phyloP scores from a whole-genome alignment of 345 rosid species.

The Garcia nutans region DNA sequence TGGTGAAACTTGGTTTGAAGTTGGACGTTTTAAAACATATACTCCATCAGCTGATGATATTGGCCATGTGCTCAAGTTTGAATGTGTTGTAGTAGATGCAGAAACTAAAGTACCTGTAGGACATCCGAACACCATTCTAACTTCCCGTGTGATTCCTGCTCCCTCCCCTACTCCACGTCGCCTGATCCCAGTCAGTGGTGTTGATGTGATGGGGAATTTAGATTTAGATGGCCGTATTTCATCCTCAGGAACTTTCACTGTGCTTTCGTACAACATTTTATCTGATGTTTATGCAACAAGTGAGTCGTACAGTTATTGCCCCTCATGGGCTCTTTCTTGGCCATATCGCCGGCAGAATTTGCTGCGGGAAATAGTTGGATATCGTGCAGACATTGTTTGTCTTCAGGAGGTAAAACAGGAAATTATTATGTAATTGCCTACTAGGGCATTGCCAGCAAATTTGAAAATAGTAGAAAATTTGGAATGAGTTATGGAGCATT shows the following conservation, averaged over 20 bases:
- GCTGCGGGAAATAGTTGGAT: conserved; percentile 84
- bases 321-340: conserved; percentile 99
- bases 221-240: conserved; percentile 68
- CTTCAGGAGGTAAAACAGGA: conserved; percentile 75
- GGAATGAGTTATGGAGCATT: neutral
- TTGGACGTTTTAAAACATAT: conserved; percentile 83
- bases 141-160: conserved; percentile 97
- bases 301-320: conserved; percentile 85
- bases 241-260: conserved; percentile 78
- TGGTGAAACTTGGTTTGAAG: conserved; percentile 93
- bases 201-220: conserved; percentile 56
- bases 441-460: neutral
- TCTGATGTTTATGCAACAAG: conserved; percentile 74
- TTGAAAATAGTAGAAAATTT: neutral
- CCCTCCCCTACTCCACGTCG: conserved; percentile 91
- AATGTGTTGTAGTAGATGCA: conserved; percentile 82
- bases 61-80: conserved; percentile 90
- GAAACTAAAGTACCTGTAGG: conserved; percentile 72
- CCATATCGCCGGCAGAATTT: conserved; percentile 91
- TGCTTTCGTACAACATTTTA: conserved; percentile 91
- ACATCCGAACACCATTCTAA: conserved; percentile 55
- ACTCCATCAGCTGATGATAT: conserved; percentile 94
- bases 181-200: conserved; percentile 69
- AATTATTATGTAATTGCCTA: neutral
- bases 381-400: conserved; percentile 92